Base-by-base conservation (phyloP, 192 early-diverging fungal species). In the Coemansia aciculifera region DNA sequence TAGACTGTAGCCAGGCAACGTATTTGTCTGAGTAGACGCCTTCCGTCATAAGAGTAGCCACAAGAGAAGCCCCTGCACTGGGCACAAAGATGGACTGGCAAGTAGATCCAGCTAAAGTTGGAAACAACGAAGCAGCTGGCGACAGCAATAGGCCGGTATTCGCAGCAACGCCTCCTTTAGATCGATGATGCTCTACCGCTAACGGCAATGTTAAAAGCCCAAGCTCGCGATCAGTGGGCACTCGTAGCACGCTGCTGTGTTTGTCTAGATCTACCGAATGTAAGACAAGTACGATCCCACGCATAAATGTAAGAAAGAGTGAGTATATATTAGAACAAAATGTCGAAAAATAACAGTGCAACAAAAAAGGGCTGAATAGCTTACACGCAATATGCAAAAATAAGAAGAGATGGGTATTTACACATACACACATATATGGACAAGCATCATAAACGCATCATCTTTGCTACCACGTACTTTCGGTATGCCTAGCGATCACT, bases 401-500 rank as follows among this genome's bases (percentile, higher is more conserved):
- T 31, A 31, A 56, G 34, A 51, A 7, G 13, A n/a, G 31, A 10
- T 7, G 19, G 38, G 11, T 19, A 36, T 60, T 19, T 60, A 60
- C 54, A 57, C 13, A 32, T 57, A 31, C 52, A 32, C 12, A 51
- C 19, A 31, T 34, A 56, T 23, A 57, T 32, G 13, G 27, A 32
- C 29, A 57, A 23, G 13, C 52, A 31, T 31, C 52, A 32, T 1
- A 56, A 17, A 15, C 29, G 17, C 15, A 57, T 57, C 54, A 57
- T 32, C 15, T 15, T 31, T 23, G n/a, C 32, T 38, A 63, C 64
- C 56, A 82, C 79, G 64, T 82, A 82, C 79, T 71, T 72, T 82
- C 79, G 40, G 71, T 46, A 44, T 83, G 80, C 56, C 44, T 83
- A 2, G 80, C 74, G 27, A 83, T 77, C 2, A 83, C 59, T 54